Percentiles rank a stretch among this genome's conserved stretches.
Evolutionary conservation across 2,329 filamentous ascomycete species (phyloP).

Genomic region (Colletotrichum lupini): DNA sequence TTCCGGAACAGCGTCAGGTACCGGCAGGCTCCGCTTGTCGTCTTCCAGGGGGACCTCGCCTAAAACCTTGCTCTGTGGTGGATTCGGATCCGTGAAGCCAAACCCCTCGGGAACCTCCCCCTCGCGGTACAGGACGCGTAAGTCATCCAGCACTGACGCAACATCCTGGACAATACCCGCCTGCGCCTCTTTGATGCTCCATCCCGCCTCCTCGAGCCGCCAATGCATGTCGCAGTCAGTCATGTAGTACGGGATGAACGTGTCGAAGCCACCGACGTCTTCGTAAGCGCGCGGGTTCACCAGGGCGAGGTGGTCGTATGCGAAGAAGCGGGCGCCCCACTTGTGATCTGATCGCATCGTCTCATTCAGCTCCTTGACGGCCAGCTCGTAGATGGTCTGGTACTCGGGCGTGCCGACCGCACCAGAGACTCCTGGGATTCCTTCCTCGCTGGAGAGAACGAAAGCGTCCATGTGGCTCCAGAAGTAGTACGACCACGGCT

Average conservation of each 20-base stretch:
- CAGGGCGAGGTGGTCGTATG: conserved; percentile 67
- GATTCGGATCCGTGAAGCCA: conserved; percentile 52
- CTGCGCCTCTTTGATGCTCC: conserved; percentile 50
- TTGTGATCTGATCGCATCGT: conserved; percentile 45
- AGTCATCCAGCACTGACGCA: conserved; percentile 55
- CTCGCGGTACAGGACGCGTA: conserved; percentile 58
- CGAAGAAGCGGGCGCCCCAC: conserved; percentile 66
- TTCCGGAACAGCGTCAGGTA: neutral
- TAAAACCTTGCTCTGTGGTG: conserved; percentile 28
- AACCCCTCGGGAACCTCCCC: conserved; percentile 41
- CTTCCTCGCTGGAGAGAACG: conserved; percentile 54
- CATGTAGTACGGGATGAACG: conserved; percentile 67
- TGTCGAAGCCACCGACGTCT: conserved; percentile 66
- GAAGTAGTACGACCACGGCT: conserved; percentile 62
- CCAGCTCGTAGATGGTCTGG: conserved; percentile 54
- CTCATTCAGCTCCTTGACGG: conserved; percentile 48
- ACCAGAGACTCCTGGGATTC: conserved; percentile 37
- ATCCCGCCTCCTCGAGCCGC: conserved; percentile 57
- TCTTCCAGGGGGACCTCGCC: neutral
- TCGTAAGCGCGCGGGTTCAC: conserved; percentile 64
- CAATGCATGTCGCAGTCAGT: conserved; percentile 68
- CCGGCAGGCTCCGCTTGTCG: neutral
- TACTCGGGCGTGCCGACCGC: conserved; percentile 49
- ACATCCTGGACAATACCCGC: conserved; percentile 59
- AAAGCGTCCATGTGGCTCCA: conserved; percentile 67